Evolutionary conservation across 257 asterid species (phyloP).

Genomic region (Plantago ovata): DNA sequence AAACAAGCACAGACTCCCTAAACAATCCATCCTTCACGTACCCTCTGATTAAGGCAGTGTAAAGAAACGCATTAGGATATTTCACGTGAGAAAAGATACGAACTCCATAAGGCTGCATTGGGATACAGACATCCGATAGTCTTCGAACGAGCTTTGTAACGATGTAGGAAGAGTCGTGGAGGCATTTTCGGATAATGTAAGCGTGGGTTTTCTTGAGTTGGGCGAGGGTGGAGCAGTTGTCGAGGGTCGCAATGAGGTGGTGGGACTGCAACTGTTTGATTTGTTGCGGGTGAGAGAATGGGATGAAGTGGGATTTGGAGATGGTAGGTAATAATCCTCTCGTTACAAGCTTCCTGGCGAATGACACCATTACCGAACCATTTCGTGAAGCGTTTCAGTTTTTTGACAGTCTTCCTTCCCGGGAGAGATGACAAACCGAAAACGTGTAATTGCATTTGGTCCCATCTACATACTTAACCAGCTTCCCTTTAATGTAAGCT

Average conservation of each 20-base stretch:
- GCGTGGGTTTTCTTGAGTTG: slow-evolving; percentile 76
- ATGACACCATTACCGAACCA: neutral
- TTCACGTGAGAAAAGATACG: slow-evolving; percentile 49
- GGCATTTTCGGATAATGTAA: slow-evolving; percentile 50
- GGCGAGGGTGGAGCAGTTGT: slow-evolving; percentile 40
- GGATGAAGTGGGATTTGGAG: slow-evolving; percentile 41
- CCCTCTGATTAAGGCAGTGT: slow-evolving; percentile 73
- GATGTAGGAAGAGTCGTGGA: slow-evolving; percentile 69
- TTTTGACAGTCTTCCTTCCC: too few relatives aligned
- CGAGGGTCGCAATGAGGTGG: slow-evolving; percentile 49
- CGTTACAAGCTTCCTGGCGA: neutral
- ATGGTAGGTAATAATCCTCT: neutral
- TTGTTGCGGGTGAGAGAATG: slow-evolving; percentile 55
- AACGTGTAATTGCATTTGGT: too few relatives aligned
- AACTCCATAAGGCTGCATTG: slow-evolving; percentile 48
- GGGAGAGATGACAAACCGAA: too few relatives aligned
- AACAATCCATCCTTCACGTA: slow-evolving; percentile 39
- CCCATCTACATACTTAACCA: too few relatives aligned
- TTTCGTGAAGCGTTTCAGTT: too few relatives aligned
- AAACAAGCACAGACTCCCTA: slow-evolving; percentile 43
- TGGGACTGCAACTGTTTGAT: slow-evolving; percentile 48
- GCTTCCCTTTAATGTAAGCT: too few relatives aligned
- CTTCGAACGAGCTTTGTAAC: slow-evolving; percentile 59
- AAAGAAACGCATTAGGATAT: slow-evolving; percentile 64
- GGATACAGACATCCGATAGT: slow-evolving; percentile 44